Base-by-base conservation (phyloP, 2,329 filamentous ascomycete genomes). In the Capronia coronata region DNA sequence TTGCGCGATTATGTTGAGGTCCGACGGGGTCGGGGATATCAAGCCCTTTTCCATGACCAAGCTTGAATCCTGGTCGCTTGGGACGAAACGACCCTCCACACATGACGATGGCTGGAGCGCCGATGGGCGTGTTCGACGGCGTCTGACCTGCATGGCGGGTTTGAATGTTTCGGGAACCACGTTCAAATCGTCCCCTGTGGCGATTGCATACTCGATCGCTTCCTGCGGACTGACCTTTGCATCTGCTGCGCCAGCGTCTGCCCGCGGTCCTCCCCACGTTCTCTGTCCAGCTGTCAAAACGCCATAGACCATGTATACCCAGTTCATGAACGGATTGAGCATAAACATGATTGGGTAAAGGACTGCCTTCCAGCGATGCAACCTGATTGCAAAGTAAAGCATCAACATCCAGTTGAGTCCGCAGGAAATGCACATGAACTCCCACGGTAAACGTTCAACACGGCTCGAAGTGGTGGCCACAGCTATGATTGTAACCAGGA, bases 231-330 rank as follows among this genome's bases (percentile, higher is more conserved):
- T 89, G 0, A 83, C 93, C 51, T 80, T 72, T 10, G 76, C 73
- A 64, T 94, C 85, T 2, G 90, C 90, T 34, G 82, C 76, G 23
- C 86, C 87, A 1, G 90, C 90, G 67, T 97, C 91, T 1, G 88
- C 89, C 62, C 91, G 80, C 9, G 91, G 93, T 0, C 91, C 91
- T 58, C 91, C 91, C 91, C 93, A 98, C 1, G 91, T 97, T 57
- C 91, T 79, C 66, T 95, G 88, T 16, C 90, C 89, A 23, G 90
- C 89, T 0, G 91, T 96, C 68, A 94, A 93, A 60, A 95, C 94
- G 38, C 89, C 90, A 66, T 96, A 95, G 2, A 95, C 85, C 86
- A 96, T 95, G 71, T 97, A 97, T 51, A 88, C 79, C 91, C 91
- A 97, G 69, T 97, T 97, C 76, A 96, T 90, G 64, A 97, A 94